Conservation (phyloP, 2,329 filamentous ascomycete genomes). For the Penicillium sp. region DNA sequence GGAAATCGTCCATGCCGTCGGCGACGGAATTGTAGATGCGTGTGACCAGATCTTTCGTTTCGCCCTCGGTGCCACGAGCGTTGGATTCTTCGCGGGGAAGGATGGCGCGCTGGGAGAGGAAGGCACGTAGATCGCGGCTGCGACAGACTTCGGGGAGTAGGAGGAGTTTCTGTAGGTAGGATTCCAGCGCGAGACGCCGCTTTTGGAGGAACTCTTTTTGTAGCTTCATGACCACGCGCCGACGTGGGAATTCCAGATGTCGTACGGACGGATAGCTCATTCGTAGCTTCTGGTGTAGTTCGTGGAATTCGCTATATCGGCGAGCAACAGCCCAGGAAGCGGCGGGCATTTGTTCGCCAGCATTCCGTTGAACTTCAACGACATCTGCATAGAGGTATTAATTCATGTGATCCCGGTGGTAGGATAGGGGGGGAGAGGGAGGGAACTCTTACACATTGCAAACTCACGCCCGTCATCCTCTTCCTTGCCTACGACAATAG, state of each 20-base stretch:
- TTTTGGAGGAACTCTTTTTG: slow-evolving; percentile 96
- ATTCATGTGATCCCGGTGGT: neutral
- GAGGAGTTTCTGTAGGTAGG: slow-evolving; percentile 80
- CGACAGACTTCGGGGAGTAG: slow-evolving; percentile 90
- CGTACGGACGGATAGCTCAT: slow-evolving; percentile 84
- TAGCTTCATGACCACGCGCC: slow-evolving; percentile 93
- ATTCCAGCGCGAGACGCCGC: slow-evolving; percentile 78
- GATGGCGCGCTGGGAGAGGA: slow-evolving; percentile 84
- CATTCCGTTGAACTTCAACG: slow-evolving; percentile 85
- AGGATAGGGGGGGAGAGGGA: neutral
- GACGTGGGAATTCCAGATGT: slow-evolving; percentile 85
- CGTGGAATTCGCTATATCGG: slow-evolving; percentile 95
- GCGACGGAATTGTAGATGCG: slow-evolving; percentile 95
- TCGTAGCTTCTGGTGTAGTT: slow-evolving; percentile 86
- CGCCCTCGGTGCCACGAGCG: slow-evolving; percentile 60
- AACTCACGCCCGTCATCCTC: slow-evolving; percentile 93
- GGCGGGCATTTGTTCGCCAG: slow-evolving; percentile 95
- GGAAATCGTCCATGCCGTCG: slow-evolving; percentile 96
- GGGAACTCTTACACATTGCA: slow-evolving; percentile 67
- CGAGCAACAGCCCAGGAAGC: slow-evolving; percentile 91
- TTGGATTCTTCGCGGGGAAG: slow-evolving; percentile 66
- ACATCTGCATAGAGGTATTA: slow-evolving; percentile 59
- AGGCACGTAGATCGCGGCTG: slow-evolving; percentile 86
- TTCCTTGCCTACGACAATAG: slow-evolving; percentile 88
- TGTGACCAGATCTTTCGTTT: slow-evolving; percentile 80